Conservation (phyloP, 352 stramenopile genomes). For the Phytophthora hybrid region DNA sequence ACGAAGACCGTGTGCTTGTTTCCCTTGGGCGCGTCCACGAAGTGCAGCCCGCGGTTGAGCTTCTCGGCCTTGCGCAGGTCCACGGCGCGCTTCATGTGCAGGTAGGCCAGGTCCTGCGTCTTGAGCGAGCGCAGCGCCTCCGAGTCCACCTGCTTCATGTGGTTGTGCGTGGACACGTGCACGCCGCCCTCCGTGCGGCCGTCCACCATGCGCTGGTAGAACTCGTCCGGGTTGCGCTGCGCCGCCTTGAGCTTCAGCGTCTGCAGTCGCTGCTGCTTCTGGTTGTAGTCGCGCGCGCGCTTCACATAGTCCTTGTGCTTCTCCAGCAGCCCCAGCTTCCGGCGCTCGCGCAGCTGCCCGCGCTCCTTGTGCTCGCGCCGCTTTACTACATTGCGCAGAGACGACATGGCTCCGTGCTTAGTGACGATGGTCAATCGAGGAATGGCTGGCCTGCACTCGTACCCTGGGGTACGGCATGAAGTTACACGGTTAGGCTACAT, state of each 20-base stretch:
- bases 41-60: conserved; percentile 78
- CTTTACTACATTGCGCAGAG: conserved; percentile 98
- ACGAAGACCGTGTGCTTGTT: conserved; percentile 97
- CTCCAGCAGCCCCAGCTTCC: conserved; percentile 96
- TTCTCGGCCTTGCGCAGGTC: conserved; percentile 85
- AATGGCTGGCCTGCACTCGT: conserved; percentile 20
- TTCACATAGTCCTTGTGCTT: conserved; percentile 99
- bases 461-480: background rate
- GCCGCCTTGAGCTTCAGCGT: conserved; percentile 92
- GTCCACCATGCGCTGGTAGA: conserved; percentile 98
- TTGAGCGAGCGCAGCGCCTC: conserved; percentile 94
- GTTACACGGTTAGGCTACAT: too few species aligned
- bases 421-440: background rate
- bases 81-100: conserved; percentile 90
- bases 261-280: conserved; percentile 93
- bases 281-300: conserved; percentile 96
- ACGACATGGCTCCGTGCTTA: conserved; percentile 48
- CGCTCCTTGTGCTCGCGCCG: conserved; percentile 98
- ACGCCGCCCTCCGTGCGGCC: conserved; percentile 79
- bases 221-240: conserved; percentile 99
- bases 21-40: conserved; percentile 74
- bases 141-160: conserved; percentile 62
- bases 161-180: conserved; percentile 83
- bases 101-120: conserved; percentile 96
- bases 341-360: conserved; percentile 91